phyloP scores from a whole-genome alignment of 2,329 filamentous ascomycete species.

The Colletotrichum tropicale region DNA sequence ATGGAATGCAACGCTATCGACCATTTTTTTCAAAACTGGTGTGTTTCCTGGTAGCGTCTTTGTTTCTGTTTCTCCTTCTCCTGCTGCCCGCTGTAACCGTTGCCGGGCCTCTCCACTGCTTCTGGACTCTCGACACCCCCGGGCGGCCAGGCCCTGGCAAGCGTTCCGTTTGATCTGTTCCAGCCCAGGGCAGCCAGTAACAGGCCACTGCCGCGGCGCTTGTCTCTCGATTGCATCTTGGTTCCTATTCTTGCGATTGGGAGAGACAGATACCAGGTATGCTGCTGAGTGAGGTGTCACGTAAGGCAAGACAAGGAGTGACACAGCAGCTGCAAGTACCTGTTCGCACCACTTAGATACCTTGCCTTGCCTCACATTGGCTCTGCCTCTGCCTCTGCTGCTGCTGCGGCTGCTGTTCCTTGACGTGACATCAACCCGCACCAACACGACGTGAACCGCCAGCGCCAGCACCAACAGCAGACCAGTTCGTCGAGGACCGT shows the following conservation, averaged over 20 bases:
- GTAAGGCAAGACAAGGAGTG: not conserved
- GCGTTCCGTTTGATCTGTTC: not conserved
- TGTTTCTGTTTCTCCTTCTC: constrained; percentile 16
- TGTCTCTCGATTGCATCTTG: not conserved
- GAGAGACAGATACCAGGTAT: not conserved
- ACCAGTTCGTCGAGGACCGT: not conserved
- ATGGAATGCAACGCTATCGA: constrained; percentile 3
- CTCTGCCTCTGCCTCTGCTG: not conserved
- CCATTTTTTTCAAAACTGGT: not conserved
- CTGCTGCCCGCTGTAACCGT: not conserved
- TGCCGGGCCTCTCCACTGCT: not conserved
- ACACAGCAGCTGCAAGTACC: not conserved
- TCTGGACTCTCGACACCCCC: not conserved
- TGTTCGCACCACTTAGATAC: not conserved
- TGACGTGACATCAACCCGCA: not conserved
- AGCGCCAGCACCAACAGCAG: not conserved
- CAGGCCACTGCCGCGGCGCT: not conserved
- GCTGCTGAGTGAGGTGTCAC: not conserved
- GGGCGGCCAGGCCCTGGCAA: not conserved
- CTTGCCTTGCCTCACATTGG: not conserved
- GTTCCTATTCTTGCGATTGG: not conserved
- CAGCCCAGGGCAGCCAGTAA: not conserved
- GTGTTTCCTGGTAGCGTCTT: not conserved
- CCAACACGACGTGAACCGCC: not conserved
- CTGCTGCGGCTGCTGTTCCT: not conserved